These are phyloP conservation scores for Microdochium bolleyi DNA, from an alignment of 2,329 filamentous ascomycete genomes.

Conservation along the genomic window DNA sequence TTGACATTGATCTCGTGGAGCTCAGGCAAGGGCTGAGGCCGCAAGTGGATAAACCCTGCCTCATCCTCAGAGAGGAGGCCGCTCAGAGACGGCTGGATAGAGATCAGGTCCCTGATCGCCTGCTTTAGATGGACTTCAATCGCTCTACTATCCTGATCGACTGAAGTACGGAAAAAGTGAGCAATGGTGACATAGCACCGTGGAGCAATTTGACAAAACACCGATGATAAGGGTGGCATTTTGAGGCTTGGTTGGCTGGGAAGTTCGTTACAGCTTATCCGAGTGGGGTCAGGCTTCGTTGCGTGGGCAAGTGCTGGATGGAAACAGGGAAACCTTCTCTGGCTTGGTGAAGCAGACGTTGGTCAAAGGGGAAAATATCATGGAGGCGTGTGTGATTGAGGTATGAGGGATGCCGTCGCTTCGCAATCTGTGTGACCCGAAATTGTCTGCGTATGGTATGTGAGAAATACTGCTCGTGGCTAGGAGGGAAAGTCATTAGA, in stretches of 20 bases:
- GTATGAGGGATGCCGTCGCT: not conserved
- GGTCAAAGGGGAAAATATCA: not conserved
- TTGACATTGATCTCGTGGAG: not conserved
- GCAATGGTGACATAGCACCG: not conserved
- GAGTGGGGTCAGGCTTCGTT: not conserved
- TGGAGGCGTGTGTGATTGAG: not conserved
- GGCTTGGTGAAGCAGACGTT: not conserved
- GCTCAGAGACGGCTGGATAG: not conserved
- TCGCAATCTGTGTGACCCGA: not conserved
- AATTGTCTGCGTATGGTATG: not conserved
- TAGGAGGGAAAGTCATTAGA: not conserved
- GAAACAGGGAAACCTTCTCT: not conserved
- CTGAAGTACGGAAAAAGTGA: not conserved
- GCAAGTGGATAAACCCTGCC: not conserved
- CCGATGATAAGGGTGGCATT: not conserved
- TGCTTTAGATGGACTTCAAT: not conserved
- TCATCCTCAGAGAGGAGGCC: not conserved
- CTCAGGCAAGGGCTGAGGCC: not conserved
- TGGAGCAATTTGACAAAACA: not conserved
- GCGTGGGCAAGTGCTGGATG: not conserved
- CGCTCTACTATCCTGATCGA: not conserved
- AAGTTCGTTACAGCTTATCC: not conserved
- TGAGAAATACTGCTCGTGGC: not conserved
- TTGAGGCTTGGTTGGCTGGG: not conserved
- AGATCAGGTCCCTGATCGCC: not conserved